phyloP scores from a whole-genome alignment of 2,329 filamentous ascomycete species.

The Talaromyces pinophilus region DNA sequence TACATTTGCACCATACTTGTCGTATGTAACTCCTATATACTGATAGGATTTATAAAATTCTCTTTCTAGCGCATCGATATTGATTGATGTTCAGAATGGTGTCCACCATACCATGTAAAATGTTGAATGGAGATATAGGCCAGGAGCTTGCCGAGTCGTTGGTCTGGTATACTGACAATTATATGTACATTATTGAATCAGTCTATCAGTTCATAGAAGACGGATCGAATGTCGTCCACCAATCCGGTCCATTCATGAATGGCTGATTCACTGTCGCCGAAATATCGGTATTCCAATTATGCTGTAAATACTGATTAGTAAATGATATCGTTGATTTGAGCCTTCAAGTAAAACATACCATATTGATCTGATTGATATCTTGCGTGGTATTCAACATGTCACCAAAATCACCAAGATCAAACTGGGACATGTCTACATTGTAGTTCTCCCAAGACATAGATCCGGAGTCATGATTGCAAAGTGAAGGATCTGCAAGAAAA shows the following conservation, averaged over 20 bases:
- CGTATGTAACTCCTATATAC: neutral
- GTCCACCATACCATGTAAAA: no score
- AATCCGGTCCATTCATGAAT: conserved; percentile 7
- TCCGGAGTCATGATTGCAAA: neutral
- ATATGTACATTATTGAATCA: neutral
- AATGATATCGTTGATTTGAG: neutral
- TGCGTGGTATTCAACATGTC: neutral
- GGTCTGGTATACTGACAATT: neutral
- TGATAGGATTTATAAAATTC: neutral
- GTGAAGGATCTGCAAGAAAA: neutral
- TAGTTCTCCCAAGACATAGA: neutral
- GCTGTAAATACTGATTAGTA: neutral
- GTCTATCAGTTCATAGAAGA: neutral
- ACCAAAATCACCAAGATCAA: neutral
- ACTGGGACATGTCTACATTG: neutral
- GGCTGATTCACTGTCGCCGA: neutral
- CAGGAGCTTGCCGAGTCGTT: neutral
- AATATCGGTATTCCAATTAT: neutral
- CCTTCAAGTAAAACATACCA: neutral
- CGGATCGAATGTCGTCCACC: neutral
- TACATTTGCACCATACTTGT: neutral
- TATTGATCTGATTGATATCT: neutral
- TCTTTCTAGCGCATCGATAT: no score
- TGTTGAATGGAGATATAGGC: neutral
- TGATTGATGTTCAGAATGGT: no score